Evolutionary conservation across 2,329 filamentous ascomycete genomes (phyloP).

Genomic region (Pyrenochaeta sp.): DNA sequence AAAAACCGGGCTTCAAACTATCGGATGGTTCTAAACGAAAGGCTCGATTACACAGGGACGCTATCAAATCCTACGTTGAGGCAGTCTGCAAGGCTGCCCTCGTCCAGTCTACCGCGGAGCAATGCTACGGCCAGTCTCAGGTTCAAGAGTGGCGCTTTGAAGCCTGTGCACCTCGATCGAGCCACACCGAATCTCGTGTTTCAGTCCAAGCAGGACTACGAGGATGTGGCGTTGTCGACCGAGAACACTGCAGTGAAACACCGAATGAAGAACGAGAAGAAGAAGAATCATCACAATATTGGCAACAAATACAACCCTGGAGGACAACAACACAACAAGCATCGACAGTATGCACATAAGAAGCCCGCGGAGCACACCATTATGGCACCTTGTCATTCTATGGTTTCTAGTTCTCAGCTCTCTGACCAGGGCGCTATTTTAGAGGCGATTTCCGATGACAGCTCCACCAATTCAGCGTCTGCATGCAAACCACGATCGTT

Average conservation of each 20-base stretch:
- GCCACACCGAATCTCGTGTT: constrained; percentile 28
- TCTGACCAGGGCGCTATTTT: background rate
- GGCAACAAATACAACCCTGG: constrained; percentile 35
- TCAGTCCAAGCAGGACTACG: constrained; percentile 32
- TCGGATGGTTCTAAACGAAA: constrained; percentile 59
- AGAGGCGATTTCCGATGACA: background rate
- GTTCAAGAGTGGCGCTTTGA: constrained; percentile 61
- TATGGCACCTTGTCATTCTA: constrained; percentile 7
- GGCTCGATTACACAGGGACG: constrained; percentile 53
- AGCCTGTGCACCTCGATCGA: constrained; percentile 55
- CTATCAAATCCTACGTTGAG: constrained; percentile 57
- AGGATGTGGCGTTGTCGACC: constrained; percentile 26
- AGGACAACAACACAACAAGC: constrained; percentile 36
- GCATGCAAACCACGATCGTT: background rate
- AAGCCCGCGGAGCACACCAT: constrained; percentile 7
- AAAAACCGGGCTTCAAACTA: constrained; percentile 63
- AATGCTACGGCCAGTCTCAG: constrained; percentile 46
- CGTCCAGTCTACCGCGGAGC: constrained; percentile 38
- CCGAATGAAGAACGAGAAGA: constrained; percentile 29
- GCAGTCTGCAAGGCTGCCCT: constrained; percentile 50
- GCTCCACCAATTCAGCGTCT: background rate
- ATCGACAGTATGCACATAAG: constrained; percentile 24
- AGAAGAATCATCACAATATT: constrained; percentile 20
- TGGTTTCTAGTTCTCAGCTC: background rate
- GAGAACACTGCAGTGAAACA: constrained; percentile 45